Percentiles rank a stretch among this genome's conserved stretches.
Conservation (phyloP, 805 yeast species). For the Kazachstania viticola region DNA sequence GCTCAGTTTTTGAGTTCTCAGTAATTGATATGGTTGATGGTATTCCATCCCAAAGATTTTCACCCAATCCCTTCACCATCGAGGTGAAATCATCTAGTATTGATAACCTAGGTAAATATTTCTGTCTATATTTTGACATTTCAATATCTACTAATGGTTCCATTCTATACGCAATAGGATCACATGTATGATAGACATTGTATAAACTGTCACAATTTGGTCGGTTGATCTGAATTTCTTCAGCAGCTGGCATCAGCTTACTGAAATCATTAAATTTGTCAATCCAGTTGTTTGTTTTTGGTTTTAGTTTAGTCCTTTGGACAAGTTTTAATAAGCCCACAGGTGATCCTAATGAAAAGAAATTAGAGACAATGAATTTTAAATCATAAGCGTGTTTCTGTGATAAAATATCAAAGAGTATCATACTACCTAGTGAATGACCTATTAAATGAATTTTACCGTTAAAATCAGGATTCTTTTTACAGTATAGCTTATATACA, state of each 20-base stretch:
- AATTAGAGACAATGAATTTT: slow-evolving; percentile 60
- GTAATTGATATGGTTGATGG: slow-evolving; percentile 6
- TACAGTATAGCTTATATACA: slow-evolving; percentile 44
- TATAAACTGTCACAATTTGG: slow-evolving; percentile 60
- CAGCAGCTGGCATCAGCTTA: not conserved
- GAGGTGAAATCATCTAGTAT: slow-evolving; percentile 19
- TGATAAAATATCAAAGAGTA: slow-evolving; percentile 63
- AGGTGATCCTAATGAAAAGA: slow-evolving; percentile 83
- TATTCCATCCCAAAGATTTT: slow-evolving; percentile 11
- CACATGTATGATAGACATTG: slow-evolving; percentile 82
- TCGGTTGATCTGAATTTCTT: slow-evolving; percentile 1
- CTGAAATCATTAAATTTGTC: slow-evolving; percentile 3
- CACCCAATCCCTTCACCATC: slow-evolving; percentile 20
- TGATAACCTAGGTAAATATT: slow-evolving; percentile 18
- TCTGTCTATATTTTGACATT: slow-evolving; percentile 17
- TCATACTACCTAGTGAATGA: slow-evolving; percentile 86
- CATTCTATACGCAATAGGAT: slow-evolving; percentile 80
- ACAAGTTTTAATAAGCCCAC: slow-evolving; percentile 76
- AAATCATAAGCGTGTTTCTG: slow-evolving; percentile 36
- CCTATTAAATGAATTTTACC: slow-evolving; percentile 80
- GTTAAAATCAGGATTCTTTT: slow-evolving; percentile 54
- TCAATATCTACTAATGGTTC: slow-evolving; percentile 58
- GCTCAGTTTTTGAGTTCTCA: not conserved
- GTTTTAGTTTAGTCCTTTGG: slow-evolving; percentile 46
- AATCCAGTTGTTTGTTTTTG: slow-evolving; percentile 15